A percentile compares a stretch with the other conserved stretches of the same genome.
phyloP scores from a whole-genome alignment of 2,329 filamentous ascomycete genomes.

The Monosporascus sp. region DNA sequence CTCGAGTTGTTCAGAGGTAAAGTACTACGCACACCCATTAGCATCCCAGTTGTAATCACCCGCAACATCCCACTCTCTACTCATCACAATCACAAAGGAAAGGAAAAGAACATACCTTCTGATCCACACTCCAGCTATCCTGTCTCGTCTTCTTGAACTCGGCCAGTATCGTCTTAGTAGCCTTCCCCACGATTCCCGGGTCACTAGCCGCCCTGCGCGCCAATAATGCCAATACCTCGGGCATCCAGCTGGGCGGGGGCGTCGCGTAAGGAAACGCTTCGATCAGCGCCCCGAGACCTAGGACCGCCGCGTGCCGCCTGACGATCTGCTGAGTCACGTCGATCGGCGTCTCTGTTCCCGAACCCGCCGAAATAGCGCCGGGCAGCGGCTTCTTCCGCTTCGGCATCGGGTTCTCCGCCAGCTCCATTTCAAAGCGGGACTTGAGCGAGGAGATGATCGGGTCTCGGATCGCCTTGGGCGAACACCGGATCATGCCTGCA shows the following conservation, averaged over 20 bases:
- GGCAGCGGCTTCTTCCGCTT: slow-evolving; percentile 52
- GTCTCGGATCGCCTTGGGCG: slow-evolving; percentile 72
- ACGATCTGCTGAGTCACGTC: slow-evolving; percentile 74
- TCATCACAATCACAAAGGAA: neutral
- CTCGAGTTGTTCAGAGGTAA: slow-evolving; percentile 87
- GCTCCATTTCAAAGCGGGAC: slow-evolving; percentile 68
- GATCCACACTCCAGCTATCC: slow-evolving; percentile 96
- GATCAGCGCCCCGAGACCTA: slow-evolving; percentile 84
- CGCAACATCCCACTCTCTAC: neutral
- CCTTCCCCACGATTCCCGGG: slow-evolving; percentile 87
- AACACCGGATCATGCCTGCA: slow-evolving; percentile 97
- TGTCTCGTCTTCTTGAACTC: slow-evolving; percentile 99
- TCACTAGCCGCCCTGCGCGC: slow-evolving; percentile 83
- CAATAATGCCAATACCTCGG: slow-evolving; percentile 80
- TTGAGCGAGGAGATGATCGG: slow-evolving; percentile 72
- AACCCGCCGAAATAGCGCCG: neutral
- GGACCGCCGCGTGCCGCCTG: slow-evolving; percentile 79
- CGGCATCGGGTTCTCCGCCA: slow-evolving; percentile 82
- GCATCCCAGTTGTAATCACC: slow-evolving; percentile 4
- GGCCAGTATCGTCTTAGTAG: slow-evolving; percentile 86
- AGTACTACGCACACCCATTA: slow-evolving; percentile 52
- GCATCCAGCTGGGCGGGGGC: slow-evolving; percentile 89
- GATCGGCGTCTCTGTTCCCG: slow-evolving; percentile 62
- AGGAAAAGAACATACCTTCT: slow-evolving; percentile 66
- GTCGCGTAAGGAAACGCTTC: slow-evolving; percentile 96